Base-by-base conservation (phyloP, 352 stramenopile genomes). In the Globisporangium parvum region DNA sequence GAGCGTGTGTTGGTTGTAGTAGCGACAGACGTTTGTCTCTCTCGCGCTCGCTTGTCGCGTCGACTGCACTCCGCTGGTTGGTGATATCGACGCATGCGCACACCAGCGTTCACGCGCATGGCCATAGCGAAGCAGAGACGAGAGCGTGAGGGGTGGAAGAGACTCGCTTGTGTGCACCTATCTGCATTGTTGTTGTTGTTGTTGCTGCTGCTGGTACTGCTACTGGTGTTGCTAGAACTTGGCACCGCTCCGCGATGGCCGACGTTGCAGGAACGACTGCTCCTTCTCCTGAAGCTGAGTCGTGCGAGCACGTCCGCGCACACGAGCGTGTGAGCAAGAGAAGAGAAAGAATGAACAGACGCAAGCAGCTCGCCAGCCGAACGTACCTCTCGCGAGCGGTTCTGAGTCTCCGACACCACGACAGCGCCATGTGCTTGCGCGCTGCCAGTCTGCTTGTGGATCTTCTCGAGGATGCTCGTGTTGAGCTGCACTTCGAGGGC, bases 401-500 rank as follows among this genome's bases (percentile, higher is more conserved):
- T 69, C 63, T 88, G 77, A 35, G 80, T 93, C 66, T 86, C 77
- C 8, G 61, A 73, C 14, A 87, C 75, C 1, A 93, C 81, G 33
- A 69, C 65, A 12, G 72, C 70, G 3, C 71, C 73, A 35, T 79
- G 72, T n/a, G 57, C 69, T 26, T 83, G 71, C 24, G 56, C 59
- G 10, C 17, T 51, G 0, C 70, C 69, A 21, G 62, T 62, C 46
- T 86, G 73, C 18, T 81, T 65, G 50, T 87, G 73, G 62, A 93
- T 87, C 55, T 91, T 91, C 18, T 84, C 57, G 15, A 93, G 63
- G 1, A 93, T 62, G 54, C 71, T 69, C 40, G 75, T 58, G 48
- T 93, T 93, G 24, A 93, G 60, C 59, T 93, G 78, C 46, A 93
- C 63, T 53, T 93, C 82, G 21, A 89, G 70, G 37, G 55, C 33